Conservation (phyloP, 371 early-diverging fungal genomes). For the Funneliformis caledonium region DNA sequence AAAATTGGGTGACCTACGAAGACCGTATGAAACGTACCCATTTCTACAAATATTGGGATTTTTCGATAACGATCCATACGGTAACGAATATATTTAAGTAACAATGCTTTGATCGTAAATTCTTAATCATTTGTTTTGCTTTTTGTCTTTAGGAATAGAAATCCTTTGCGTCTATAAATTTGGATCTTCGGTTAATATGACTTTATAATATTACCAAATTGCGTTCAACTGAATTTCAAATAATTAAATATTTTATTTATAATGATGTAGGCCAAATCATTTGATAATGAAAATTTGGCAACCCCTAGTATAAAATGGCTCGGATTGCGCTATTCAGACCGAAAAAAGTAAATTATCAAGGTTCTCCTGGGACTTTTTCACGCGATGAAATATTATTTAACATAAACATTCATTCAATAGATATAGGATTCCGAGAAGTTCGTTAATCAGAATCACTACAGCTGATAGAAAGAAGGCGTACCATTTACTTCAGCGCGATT, state of each 20-base stretch:
- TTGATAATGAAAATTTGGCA: constrained; percentile 19
- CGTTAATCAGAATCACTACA: not conserved
- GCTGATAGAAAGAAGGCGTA: constrained; percentile 14
- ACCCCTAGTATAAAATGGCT: constrained; percentile 9
- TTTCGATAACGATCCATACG: constrained; percentile 29
- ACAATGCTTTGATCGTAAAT: not conserved
- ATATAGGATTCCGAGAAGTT: constrained; percentile 9
- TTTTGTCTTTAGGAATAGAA: constrained; percentile 4
- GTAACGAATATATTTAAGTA: not conserved
- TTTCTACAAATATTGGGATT: constrained; percentile 13
- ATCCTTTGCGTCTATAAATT: constrained; percentile 21
- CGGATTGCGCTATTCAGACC: constrained; percentile 11
- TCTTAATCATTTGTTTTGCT: not conserved
- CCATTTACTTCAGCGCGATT: constrained; percentile 8
- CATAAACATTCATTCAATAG: not conserved
- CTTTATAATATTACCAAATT: not conserved
- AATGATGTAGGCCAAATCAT: constrained; percentile 19
- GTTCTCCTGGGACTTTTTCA: not conserved
- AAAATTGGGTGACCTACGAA: not conserved
- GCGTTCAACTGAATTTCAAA: not conserved
- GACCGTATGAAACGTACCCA: not conserved
- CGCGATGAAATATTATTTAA: not conserved
- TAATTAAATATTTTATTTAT: not conserved
- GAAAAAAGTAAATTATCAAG: not conserved
- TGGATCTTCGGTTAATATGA: not conserved